Percentiles rank a stretch among this genome's conserved stretches.
These are phyloP conservation scores for Kodamaea laetipori DNA, from an alignment of 805 yeast genomes.

Conservation along the genomic window DNA sequence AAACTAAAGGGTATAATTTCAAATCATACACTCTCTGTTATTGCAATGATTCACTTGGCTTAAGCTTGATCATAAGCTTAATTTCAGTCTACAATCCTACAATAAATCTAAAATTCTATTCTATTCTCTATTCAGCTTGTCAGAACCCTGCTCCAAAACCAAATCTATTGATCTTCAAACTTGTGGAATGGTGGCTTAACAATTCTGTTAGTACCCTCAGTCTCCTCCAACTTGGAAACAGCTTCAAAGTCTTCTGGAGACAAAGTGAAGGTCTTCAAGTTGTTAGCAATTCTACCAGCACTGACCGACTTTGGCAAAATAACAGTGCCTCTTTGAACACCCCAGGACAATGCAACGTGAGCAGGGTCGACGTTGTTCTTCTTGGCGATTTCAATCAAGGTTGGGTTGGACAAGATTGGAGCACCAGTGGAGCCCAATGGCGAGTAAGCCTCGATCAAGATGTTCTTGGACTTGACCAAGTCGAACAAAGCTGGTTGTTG, in stretches of 20 bases:
- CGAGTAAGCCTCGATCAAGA: constrained; percentile 70
- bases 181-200: constrained; percentile 26
- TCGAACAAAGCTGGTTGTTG: constrained; percentile 63
- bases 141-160: too few relatives aligned
- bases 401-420: constrained; percentile 49
- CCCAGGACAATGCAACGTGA: constrained; percentile 59
- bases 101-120: too few relatives aligned
- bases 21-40: too few relatives aligned
- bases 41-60: too few relatives aligned
- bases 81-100: too few relatives aligned
- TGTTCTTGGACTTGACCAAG: constrained; percentile 53
- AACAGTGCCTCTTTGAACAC: constrained; percentile 54
- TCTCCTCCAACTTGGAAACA: constrained; percentile 32
- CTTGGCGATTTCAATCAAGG: constrained; percentile 46
- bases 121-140: too few relatives aligned
- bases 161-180: constrained; percentile 10
- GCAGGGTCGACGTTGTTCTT: constrained; percentile 48
- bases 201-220: constrained; percentile 34
- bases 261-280: constrained; percentile 38
- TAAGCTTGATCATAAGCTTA: too few relatives aligned
- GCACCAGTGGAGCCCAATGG: constrained; percentile 68
- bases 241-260: constrained; percentile 39
- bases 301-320: constrained; percentile 43
- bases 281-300: constrained; percentile 36
- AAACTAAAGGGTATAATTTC: too few relatives aligned